These are phyloP conservation scores for Penicillium samsonianum DNA, from an alignment of 495 filamentous ascomycete species.

Conservation along the genomic window DNA sequence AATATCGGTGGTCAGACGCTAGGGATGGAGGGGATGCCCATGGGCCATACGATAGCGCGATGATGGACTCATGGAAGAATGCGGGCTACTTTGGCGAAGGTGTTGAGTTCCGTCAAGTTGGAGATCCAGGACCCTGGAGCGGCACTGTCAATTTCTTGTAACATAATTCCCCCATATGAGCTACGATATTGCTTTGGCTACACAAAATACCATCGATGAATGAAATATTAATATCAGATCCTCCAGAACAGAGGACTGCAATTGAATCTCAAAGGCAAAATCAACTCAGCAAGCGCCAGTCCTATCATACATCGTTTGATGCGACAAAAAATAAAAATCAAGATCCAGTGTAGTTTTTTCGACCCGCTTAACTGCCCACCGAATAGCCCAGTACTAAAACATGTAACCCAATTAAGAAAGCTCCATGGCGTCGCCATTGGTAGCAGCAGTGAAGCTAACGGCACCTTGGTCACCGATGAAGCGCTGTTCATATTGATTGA, in stretches of 20 bases:
- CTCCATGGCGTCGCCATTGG: slow-evolving; percentile 84
- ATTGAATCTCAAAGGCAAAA: slow-evolving; percentile 33
- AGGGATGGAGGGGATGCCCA: slow-evolving; percentile 78
- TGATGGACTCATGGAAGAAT: slow-evolving; percentile 85
- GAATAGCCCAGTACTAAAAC: slow-evolving; percentile 21
- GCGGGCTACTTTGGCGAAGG: slow-evolving; percentile 95
- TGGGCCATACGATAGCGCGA: slow-evolving; percentile 80
- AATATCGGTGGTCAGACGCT: slow-evolving; percentile 88
- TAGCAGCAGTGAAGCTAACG: slow-evolving; percentile 67
- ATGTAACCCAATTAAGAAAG: slow-evolving; percentile 54
- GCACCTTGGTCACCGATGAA: slow-evolving; percentile 85
- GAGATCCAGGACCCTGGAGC: slow-evolving; percentile 62
- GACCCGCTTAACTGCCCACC: slow-evolving; percentile 19
- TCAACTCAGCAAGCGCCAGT: slow-evolving; percentile 42
- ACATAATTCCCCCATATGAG: slow-evolving; percentile 17
- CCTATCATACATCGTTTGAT: slow-evolving; percentile 51
- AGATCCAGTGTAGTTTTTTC: slow-evolving; percentile 27
- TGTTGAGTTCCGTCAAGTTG: slow-evolving; percentile 76
- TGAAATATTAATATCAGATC: slow-evolving; percentile 15
- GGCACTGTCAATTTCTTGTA: slow-evolving; percentile 61
- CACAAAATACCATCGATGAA: slow-evolving; percentile 1
- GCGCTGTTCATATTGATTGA: slow-evolving; percentile 84
- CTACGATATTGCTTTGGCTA: slow-evolving; percentile 2
- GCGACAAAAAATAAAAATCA: slow-evolving; percentile 31
- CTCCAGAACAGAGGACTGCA: slow-evolving; percentile 14